phyloP scores from a whole-genome alignment of 116 monocot genomes.

The Trichopus zeylanicus region DNA sequence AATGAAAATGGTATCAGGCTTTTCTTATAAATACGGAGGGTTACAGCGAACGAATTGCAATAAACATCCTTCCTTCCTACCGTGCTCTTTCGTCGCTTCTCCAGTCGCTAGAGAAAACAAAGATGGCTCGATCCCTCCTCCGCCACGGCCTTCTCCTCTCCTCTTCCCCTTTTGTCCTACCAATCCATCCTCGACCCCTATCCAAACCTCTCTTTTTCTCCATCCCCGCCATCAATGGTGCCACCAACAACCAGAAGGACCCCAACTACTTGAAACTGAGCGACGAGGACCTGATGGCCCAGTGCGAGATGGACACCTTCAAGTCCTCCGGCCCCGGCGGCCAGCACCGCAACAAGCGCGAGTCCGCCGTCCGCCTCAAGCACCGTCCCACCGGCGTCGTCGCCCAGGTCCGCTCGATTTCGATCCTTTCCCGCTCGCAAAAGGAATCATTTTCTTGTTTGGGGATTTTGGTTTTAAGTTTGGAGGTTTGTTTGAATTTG shows the following conservation, averaged over 20 bases:
- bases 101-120: too few species aligned
- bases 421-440: background rate
- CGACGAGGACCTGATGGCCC: slow-evolving; percentile 78
- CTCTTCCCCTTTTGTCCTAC: too few species aligned
- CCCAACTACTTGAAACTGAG: slow-evolving; percentile 46
- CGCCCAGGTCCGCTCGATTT: slow-evolving; percentile 43
- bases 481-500: background rate
- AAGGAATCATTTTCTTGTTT: background rate
- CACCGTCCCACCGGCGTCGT: slow-evolving; percentile 83
- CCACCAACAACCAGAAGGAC: too few species aligned
- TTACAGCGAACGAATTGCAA: too few species aligned
- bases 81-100: too few species aligned
- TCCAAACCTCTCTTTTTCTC: too few species aligned
- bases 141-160: slow-evolving; percentile 20
- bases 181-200: too few species aligned
- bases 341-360: slow-evolving; percentile 97
- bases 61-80: too few species aligned
- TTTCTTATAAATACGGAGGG: too few species aligned
- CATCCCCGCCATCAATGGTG: slow-evolving; percentile 3
- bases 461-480: background rate
- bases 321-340: slow-evolving; percentile 94
- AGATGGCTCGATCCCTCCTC: background rate
- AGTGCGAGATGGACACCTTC: slow-evolving; percentile 85
- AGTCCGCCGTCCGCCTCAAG: slow-evolving; percentile 78
- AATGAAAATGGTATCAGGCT: too few species aligned